Percentiles rank a stretch among this genome's conserved stretches.
Conservation (phyloP, 1,284 basidiomycete species). For the Cutaneotrichosporon sp. region DNA sequence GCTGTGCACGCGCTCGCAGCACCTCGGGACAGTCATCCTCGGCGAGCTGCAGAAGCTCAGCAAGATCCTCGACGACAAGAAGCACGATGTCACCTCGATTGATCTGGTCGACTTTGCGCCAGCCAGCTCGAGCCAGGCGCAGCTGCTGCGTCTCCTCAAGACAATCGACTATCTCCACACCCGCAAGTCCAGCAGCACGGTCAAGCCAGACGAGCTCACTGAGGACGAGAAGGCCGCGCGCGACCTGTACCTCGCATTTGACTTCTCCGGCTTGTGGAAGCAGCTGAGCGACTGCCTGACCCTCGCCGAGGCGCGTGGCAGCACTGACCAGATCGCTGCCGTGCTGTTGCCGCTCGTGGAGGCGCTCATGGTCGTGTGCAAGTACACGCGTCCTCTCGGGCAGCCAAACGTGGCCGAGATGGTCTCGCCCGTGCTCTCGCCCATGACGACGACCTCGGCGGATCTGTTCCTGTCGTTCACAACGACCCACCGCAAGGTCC, state of each 20-base stretch:
- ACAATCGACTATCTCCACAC: constrained; percentile 94
- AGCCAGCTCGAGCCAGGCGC: constrained; percentile 86
- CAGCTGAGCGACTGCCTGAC: constrained; percentile 78
- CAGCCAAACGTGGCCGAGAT: not conserved
- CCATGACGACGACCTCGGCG: constrained; percentile 65
- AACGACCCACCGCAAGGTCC: constrained; percentile 85
- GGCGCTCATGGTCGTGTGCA: constrained; percentile 96
- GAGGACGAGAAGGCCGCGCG: constrained; percentile 65
- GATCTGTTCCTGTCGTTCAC: constrained; percentile 93
- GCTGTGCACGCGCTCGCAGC: constrained; percentile 73
- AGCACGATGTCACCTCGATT: constrained; percentile 57
- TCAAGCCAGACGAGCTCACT: constrained; percentile 40
- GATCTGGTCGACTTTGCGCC: constrained; percentile 78
- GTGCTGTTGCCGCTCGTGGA: constrained; percentile 88
- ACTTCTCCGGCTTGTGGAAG: constrained; percentile 78
- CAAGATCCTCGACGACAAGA: constrained; percentile 56
- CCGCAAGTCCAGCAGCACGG: constrained; percentile 47
- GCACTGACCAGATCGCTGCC: constrained; percentile 80
- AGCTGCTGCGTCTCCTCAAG: constrained; percentile 84
- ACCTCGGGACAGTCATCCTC: constrained; percentile 69
- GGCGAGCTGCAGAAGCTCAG: constrained; percentile 72
- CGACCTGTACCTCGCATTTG: constrained; percentile 79
- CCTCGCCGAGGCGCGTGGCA: constrained; percentile 70
- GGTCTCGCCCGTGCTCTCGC: constrained; percentile 52
- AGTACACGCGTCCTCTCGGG: constrained; percentile 54